Evolutionary conservation across 129 eudicot species (phyloP).

Genomic region (Chrysanthemum seticuspe): DNA sequence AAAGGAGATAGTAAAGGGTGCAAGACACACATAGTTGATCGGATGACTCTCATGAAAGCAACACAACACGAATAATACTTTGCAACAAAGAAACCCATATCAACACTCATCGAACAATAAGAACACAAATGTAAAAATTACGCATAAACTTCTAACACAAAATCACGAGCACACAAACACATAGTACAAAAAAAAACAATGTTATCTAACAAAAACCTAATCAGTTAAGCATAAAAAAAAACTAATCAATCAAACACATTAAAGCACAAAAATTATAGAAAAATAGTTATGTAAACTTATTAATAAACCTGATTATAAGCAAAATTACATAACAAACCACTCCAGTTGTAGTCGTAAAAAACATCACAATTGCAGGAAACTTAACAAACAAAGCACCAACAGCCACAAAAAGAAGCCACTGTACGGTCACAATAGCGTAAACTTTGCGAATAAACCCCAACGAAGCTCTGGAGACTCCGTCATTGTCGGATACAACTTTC

Average conservation of each 20-base stretch:
- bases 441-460: slow-evolving; percentile 83
- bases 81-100: neutral
- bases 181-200: neutral
- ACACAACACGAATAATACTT: slow-evolving; percentile 66
- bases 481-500: slow-evolving; percentile 66
- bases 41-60: slow-evolving; percentile 70
- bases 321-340: slow-evolving; percentile 55
- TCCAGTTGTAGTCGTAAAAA: slow-evolving; percentile 58
- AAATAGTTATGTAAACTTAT: slow-evolving; percentile 30
- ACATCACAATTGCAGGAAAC: slow-evolving; percentile 43
- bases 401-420: slow-evolving; percentile 67
- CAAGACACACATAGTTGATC: slow-evolving; percentile 59
- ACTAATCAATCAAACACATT: too few relatives aligned
- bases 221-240: neutral
- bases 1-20: slow-evolving; percentile 55
- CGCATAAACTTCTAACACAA: slow-evolving; percentile 83
- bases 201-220: too few relatives aligned
- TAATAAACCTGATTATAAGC: slow-evolving; percentile 60
- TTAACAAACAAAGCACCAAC: slow-evolving; percentile 68
- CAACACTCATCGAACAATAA: too few relatives aligned
- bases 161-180: slow-evolving; percentile 16
- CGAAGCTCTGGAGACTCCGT: slow-evolving; percentile 68
- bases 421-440: slow-evolving; percentile 59
- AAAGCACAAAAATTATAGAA: too few relatives aligned
- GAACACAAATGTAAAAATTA: slow-evolving; percentile 37